These are phyloP conservation scores for Cucumis sativus DNA, from an alignment of 306 rosid species.

Conservation along the genomic window DNA sequence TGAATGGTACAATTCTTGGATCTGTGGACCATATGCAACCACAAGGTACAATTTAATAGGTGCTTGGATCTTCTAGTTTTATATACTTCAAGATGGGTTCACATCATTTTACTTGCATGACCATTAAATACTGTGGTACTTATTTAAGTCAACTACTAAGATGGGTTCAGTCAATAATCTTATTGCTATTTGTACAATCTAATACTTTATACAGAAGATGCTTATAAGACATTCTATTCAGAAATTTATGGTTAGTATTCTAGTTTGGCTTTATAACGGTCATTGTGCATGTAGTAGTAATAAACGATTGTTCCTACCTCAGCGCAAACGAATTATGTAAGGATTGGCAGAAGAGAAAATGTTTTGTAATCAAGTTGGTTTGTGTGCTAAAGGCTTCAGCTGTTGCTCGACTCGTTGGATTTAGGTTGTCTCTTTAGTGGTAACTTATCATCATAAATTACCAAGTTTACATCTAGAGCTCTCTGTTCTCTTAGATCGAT, in stretches of 20 bases:
- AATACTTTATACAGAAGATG: neutral
- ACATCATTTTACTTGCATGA: neutral
- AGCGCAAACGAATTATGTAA: neutral
- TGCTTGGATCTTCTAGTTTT: neutral
- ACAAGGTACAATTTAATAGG: conserved; percentile 45
- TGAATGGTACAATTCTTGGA: conserved; percentile 76
- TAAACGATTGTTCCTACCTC: neutral
- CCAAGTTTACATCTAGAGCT: neutral
- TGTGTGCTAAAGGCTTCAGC: neutral
- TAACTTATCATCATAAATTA: neutral
- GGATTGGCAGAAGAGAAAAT: neutral
- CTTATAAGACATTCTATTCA: neutral
- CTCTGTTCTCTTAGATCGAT: too few species aligned
- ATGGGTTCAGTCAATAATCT: neutral
- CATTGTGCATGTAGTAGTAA: neutral
- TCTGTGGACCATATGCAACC: conserved; percentile 92
- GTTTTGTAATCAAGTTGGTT: neutral
- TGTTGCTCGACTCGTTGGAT: neutral
- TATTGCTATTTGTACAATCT: neutral
- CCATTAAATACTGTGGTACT: neutral
- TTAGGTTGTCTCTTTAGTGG: neutral
- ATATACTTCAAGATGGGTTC: neutral
- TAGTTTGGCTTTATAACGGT: neutral
- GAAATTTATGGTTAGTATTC: neutral
- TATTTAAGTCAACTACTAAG: neutral